These are phyloP conservation scores for Circinella umbellata DNA, from an alignment of 371 early-diverging fungal genomes.

Conservation along the genomic window DNA sequence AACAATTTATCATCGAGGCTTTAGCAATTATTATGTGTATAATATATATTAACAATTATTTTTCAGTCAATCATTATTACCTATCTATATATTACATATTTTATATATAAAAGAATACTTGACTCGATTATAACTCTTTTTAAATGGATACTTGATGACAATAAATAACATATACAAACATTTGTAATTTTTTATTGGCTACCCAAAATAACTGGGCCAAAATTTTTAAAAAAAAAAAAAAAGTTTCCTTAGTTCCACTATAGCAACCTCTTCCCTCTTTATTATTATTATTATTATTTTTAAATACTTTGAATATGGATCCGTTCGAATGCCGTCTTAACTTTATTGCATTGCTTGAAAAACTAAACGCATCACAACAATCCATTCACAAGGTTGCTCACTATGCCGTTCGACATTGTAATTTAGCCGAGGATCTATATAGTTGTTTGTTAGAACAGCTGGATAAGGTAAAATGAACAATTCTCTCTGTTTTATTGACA, in stretches of 20 bases:
- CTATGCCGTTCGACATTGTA: slow-evolving; percentile 69
- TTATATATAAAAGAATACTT: too few relatives aligned
- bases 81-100: too few relatives aligned
- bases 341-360: slow-evolving; percentile 66
- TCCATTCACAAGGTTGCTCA: slow-evolving; percentile 72
- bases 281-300: slow-evolving; percentile 1
- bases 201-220: too few relatives aligned
- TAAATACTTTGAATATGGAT: slow-evolving; percentile 55
- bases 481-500: slow-evolving; percentile 13
- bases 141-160: too few relatives aligned
- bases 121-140: too few relatives aligned
- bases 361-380: slow-evolving; percentile 78
- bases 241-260: too few relatives aligned
- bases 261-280: background rate
- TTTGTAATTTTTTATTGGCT: too few relatives aligned
- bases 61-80: too few relatives aligned
- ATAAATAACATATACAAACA: too few relatives aligned
- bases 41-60: too few relatives aligned
- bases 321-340: slow-evolving; percentile 78
- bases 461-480: slow-evolving; percentile 57
- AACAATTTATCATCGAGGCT: too few relatives aligned
- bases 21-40: too few relatives aligned
- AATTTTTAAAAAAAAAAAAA: background rate
- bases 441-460: slow-evolving; percentile 77
- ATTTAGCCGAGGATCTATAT: slow-evolving; percentile 75